Evolutionary conservation across 768 basidiomycete species (phyloP), one percentile per base, ranked within the genome.

Genomic region (Podaxis sp.): DNA sequence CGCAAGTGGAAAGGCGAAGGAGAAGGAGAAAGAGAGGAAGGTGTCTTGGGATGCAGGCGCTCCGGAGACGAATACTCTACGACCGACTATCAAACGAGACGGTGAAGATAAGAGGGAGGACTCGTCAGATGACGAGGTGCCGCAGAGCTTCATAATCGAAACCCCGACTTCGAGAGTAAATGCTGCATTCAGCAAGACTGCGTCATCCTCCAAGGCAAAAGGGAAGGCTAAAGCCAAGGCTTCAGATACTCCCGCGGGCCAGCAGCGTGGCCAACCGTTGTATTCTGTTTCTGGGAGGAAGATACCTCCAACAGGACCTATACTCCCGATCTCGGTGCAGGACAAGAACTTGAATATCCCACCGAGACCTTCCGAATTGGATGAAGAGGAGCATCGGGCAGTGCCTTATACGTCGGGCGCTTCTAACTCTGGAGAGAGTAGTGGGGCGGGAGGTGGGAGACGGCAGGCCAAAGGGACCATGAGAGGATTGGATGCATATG

Each of bases 101-200:
- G 89, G 90, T 74, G 80, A 76, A 70, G 77, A 80, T 28, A 81
- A 87, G 62, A 81, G 81, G 59, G 77, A 82, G 53, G 87, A 90
- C 55, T 82, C 82, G 30, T 90, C 88, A 7, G 92, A 94, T 67
- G 92, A 90, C 60, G 93, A 94, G 72, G 91, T 90, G 2, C 93
- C 93, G 0, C 88, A 90, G 70, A 90, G 89, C 71, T 89, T 94
- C 69, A 89, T 93, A 84, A 87, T 94, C 66, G 92, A 95, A 74
- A 85, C 89, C 2, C 61, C 61, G 12, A 50, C 48, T 6, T 38
- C 61, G 37, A 62, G 61, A 24, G 22, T 37, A 5, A 56, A 49
- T 38, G 46, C 54, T 3, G 46, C 54, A 20, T n/a, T 56, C 24
- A 41, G 75, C 84, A 48, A 72, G 82, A n/a, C 82, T 75, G 62